Conservation (phyloP, 176 grass and related monocot species). For the Saccharum spontaneum region DNA sequence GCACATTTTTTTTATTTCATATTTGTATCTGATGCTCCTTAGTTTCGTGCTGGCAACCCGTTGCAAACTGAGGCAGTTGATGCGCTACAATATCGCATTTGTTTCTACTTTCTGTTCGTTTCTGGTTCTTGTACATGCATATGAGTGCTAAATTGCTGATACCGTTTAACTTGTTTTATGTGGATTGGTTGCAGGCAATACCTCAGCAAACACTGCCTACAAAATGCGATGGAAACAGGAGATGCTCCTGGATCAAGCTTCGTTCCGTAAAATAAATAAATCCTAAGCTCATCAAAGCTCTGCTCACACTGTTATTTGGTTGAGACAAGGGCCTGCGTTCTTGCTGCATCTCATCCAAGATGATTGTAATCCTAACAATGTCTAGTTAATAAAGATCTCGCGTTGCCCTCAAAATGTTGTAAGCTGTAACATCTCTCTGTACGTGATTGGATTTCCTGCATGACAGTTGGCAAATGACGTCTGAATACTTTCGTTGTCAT, state of each 20-base stretch:
- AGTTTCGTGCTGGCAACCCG: background rate
- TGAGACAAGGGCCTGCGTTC: background rate
- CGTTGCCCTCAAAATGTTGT: slow-evolving; percentile 10
- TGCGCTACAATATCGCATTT: background rate
- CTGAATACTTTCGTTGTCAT: background rate
- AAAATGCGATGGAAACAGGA: background rate
- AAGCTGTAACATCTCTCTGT: slow-evolving; percentile 22
- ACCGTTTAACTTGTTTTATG: background rate
- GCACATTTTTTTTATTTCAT: background rate
- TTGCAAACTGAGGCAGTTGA: background rate
- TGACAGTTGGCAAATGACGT: background rate
- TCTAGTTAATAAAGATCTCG: background rate
- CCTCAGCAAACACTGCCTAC: background rate
- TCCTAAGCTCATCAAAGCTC: background rate
- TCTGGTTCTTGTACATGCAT: background rate
- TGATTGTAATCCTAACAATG: background rate
- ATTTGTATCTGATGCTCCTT: background rate
- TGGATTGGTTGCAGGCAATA: slow-evolving; percentile 40
- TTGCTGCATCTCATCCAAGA: background rate
- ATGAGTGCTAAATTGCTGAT: background rate
- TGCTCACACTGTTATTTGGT: background rate
- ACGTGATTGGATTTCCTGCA: background rate
- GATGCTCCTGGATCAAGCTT: background rate
- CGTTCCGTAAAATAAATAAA: slow-evolving; percentile 14
- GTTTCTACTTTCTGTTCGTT: background rate